phyloP scores from a whole-genome alignment of 768 basidiomycete genomes.

The Phlebiopsis gigantea region DNA sequence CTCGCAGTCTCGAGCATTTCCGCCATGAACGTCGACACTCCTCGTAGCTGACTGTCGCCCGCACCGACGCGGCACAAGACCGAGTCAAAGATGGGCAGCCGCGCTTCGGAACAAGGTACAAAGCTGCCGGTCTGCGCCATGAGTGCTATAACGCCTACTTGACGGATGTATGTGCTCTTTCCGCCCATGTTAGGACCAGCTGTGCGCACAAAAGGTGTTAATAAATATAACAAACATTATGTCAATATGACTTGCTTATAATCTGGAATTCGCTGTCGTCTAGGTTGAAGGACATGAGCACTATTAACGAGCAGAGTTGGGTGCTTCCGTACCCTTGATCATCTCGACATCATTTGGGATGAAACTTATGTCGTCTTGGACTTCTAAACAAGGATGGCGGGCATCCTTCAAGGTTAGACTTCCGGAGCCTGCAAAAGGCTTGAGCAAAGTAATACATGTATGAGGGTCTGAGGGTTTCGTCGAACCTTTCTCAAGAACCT shows the following conservation, averaged over 20 bases:
- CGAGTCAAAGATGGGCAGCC: constrained; percentile 91
- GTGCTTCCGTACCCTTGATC: constrained; percentile 59
- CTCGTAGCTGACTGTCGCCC: constrained; percentile 95
- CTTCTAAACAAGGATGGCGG: constrained; percentile 93
- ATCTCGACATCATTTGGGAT: constrained; percentile 96
- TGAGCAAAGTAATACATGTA: no score
- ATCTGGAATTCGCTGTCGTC: constrained; percentile 91
- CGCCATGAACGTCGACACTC: constrained; percentile 98
- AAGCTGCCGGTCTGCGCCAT: constrained; percentile 97
- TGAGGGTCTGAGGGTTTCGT: no score
- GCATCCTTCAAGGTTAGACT: constrained; percentile 79
- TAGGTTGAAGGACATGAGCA: constrained; percentile 23
- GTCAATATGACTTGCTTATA: constrained; percentile 54
- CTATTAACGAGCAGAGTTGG: background rate
- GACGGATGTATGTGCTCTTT: constrained; percentile 95
- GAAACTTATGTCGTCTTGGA: constrained; percentile 92
- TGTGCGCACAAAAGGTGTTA: no score
- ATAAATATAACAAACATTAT: background rate
- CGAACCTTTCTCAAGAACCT: constrained; percentile 68
- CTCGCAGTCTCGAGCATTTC: constrained; percentile 99
- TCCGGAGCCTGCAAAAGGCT: constrained; percentile 54
- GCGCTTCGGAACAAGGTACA: constrained; percentile 86
- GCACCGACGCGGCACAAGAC: constrained; percentile 95
- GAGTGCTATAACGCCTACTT: constrained; percentile 92
- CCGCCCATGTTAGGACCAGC: constrained; percentile 99